Conservation (phyloP, 305 asterid species). For the Lippia alba region DNA sequence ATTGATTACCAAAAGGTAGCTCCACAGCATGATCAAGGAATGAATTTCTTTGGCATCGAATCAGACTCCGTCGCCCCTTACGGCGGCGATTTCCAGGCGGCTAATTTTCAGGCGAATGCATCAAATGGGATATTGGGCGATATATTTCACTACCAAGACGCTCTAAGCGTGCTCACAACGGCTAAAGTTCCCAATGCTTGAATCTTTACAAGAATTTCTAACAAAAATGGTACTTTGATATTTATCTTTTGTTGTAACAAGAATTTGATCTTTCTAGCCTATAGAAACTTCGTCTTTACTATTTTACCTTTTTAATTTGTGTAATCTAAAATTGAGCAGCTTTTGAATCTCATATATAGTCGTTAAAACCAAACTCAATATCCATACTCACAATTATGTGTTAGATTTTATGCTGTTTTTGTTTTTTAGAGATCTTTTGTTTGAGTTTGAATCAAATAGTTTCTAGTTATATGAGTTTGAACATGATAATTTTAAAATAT, state of each 20-base stretch:
- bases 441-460: too few species aligned
- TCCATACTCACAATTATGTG: too few species aligned
- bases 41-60: constrained; percentile 32
- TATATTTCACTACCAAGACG: constrained; percentile 72
- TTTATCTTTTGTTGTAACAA: constrained; percentile 1
- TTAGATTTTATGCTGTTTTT: too few species aligned
- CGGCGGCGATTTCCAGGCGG: constrained; percentile 37
- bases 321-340: background rate
- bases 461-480: too few species aligned
- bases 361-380: too few species aligned
- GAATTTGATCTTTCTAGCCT: background rate
- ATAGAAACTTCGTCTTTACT: background rate
- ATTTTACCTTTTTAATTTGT: background rate
- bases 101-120: constrained; percentile 30
- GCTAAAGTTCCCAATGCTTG: constrained; percentile 58
- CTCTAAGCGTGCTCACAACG: constrained; percentile 46
- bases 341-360: background rate
- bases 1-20: constrained; percentile 34
- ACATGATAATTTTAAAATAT: too few species aligned
- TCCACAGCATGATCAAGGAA: constrained; percentile 30
- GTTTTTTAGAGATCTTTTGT: too few species aligned
- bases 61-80: constrained; percentile 24
- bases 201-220: constrained; percentile 22
- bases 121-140: constrained; percentile 54
- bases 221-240: constrained; percentile 12